These are phyloP conservation scores for Epithele typhae DNA, from an alignment of 768 basidiomycete species.

Conservation along the genomic window DNA sequence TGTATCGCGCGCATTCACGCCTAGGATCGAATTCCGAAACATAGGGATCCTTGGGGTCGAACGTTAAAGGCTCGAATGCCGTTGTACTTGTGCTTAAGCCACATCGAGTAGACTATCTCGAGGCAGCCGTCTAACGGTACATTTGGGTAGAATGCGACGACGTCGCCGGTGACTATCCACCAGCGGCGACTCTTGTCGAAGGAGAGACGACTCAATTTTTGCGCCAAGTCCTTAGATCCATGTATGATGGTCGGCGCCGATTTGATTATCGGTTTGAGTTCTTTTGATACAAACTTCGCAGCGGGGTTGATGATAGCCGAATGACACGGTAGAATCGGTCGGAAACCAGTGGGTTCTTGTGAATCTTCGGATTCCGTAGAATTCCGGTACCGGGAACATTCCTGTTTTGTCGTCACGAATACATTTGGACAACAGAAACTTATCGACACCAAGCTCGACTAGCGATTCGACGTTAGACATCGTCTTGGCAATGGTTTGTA, in stretches of 20 bases:
- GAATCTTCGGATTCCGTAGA: slow-evolving; percentile 32
- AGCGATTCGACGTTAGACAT: no score
- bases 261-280: slow-evolving; percentile 28
- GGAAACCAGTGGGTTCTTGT: slow-evolving; percentile 29
- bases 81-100: slow-evolving; percentile 8
- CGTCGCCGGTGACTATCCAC: slow-evolving; percentile 30
- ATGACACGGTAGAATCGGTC: slow-evolving; percentile 30
- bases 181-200: slow-evolving; percentile 1
- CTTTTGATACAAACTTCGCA: slow-evolving; percentile 28
- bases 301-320: slow-evolving; percentile 24
- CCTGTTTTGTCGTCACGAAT: neutral
- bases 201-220: slow-evolving; percentile 27
- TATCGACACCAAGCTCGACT: neutral
- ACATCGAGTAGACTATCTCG: slow-evolving; percentile 19
- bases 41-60: no score
- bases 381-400: slow-evolving; percentile 11
- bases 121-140: slow-evolving; percentile 19
- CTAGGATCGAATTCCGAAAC: no score
- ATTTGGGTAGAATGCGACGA: slow-evolving; percentile 32
- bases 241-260: slow-evolving; percentile 26
- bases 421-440: neutral
- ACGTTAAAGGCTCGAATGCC: no score
- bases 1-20: neutral
- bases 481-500: neutral
- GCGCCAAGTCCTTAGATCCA: slow-evolving; percentile 30